phyloP scores from a whole-genome alignment of 202 grass and related monocot genomes.

The Schoenoplectus tabernaemontani region DNA sequence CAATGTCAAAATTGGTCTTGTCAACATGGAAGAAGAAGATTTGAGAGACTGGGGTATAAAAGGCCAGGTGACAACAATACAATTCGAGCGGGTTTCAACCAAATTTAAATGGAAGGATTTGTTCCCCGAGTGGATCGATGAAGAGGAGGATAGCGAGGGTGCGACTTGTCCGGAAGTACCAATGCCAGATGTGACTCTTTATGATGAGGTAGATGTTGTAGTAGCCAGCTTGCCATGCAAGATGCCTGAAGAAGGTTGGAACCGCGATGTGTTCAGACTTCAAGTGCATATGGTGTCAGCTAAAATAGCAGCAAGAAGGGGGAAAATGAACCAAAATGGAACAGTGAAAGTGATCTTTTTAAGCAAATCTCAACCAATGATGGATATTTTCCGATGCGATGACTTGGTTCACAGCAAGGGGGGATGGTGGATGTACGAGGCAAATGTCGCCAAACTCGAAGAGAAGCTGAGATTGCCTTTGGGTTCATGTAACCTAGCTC shows the following conservation, averaged over 20 bases:
- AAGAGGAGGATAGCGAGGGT: constrained; percentile 77
- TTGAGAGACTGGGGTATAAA: constrained; percentile 44
- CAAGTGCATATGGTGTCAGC: constrained; percentile 75
- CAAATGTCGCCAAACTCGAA: constrained; percentile 37
- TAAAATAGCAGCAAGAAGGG: constrained; percentile 37
- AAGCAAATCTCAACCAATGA: constrained; percentile 79
- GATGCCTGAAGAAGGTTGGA: constrained; percentile 37
- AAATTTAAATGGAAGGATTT: constrained; percentile 68
- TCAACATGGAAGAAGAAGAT: constrained; percentile 65
- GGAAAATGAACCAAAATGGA: constrained; percentile 21
- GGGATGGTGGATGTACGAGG: constrained; percentile 63
- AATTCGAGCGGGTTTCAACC: constrained; percentile 44
- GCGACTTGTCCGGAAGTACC: constrained; percentile 75
- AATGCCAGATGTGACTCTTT: constrained; percentile 52
- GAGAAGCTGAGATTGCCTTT: constrained; percentile 73
- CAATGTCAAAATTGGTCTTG: constrained; percentile 38
- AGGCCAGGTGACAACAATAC: constrained; percentile 36
- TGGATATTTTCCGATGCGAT: constrained; percentile 80
- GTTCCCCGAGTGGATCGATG: constrained; percentile 97
- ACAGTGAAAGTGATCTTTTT: constrained; percentile 52
- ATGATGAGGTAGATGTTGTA: constrained; percentile 52
- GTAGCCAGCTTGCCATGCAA: constrained; percentile 71
- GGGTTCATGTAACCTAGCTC: constrained; percentile 62
- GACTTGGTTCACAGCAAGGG: constrained; percentile 48
- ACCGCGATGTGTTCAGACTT: constrained; percentile 80